Percentiles rank a stretch among this genome's conserved stretches.
phyloP scores from a whole-genome alignment of 176 grass and related monocot species.

The Alopecurus myosuroides region DNA sequence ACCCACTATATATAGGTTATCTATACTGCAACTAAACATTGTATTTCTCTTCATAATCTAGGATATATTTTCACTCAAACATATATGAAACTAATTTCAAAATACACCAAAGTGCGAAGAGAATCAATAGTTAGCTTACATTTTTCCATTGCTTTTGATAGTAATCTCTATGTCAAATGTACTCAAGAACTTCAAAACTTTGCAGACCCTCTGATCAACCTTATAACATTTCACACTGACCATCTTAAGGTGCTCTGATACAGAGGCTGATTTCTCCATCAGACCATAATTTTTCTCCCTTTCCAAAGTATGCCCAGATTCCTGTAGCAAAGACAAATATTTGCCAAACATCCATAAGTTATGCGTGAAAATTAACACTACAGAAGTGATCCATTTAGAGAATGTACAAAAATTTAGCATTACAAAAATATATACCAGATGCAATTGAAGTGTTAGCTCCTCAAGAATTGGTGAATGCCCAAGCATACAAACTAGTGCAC shows the following conservation, averaged over 20 bases:
- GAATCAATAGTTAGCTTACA: neutral
- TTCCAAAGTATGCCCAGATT: neutral
- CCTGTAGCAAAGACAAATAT: neutral
- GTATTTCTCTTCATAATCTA: neutral
- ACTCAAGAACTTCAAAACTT: neutral
- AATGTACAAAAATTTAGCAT: neutral
- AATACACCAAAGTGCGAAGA: neutral
- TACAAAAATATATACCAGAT: neutral
- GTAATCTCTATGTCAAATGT: neutral
- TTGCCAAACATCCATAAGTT: neutral
- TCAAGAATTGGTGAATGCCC: neutral
- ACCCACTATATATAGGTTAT: neutral
- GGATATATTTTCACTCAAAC: neutral
- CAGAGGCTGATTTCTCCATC: neutral
- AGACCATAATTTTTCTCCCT: neutral
- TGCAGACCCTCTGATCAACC: neutral
- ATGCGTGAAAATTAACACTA: neutral
- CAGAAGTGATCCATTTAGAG: neutral
- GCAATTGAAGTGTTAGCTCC: neutral
- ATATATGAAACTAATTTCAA: neutral
- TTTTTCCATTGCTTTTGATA: neutral
- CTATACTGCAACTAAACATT: neutral
- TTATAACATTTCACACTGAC: neutral
- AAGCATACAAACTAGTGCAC: neutral
- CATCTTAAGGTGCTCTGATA: neutral